These are phyloP conservation scores for Mycena latifolia DNA, from an alignment of 768 basidiomycete genomes.

Conservation along the genomic window DNA sequence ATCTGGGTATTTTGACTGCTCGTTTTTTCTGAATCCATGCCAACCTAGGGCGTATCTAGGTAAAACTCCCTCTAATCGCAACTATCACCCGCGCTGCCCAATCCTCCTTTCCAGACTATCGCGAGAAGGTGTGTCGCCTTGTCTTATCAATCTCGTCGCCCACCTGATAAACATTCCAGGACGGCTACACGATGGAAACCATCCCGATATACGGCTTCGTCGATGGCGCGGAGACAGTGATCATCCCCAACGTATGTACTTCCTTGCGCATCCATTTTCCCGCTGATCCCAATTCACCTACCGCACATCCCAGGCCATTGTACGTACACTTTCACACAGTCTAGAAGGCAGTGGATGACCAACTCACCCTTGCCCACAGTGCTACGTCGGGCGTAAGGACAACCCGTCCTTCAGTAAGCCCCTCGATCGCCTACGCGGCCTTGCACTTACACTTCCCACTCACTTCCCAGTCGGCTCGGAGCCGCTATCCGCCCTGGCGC, in stretches of 20 bases:
- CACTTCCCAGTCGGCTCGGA: constrained; percentile 80
- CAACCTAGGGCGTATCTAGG: constrained; percentile 90
- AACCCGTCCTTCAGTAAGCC: constrained; percentile 88
- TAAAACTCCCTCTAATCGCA: too few species aligned
- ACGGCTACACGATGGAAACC: constrained; percentile 90
- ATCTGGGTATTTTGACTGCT: too few species aligned
- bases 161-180: constrained; percentile 55
- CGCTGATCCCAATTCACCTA: constrained; percentile 12
- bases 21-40: too few species aligned
- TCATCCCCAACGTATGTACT: constrained; percentile 67
- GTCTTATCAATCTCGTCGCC: neutral
- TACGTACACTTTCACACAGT: constrained; percentile 45
- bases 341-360: too few species aligned
- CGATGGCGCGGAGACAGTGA: constrained; percentile 62
- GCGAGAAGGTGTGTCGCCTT: constrained; percentile 78
- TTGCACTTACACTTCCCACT: neutral
- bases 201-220: constrained; percentile 78
- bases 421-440: too few species aligned
- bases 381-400: constrained; percentile 89
- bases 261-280: neutral
- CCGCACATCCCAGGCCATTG: constrained; percentile 58
- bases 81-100: too few species aligned
- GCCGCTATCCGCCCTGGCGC: constrained; percentile 75
- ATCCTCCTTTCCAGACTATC: constrained; percentile 69
- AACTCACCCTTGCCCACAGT: constrained; percentile 52